Evolutionary conservation across 768 basidiomycete genomes (phyloP), one percentile per base, ranked within the genome.

Genomic region (Suillus decipiens): DNA sequence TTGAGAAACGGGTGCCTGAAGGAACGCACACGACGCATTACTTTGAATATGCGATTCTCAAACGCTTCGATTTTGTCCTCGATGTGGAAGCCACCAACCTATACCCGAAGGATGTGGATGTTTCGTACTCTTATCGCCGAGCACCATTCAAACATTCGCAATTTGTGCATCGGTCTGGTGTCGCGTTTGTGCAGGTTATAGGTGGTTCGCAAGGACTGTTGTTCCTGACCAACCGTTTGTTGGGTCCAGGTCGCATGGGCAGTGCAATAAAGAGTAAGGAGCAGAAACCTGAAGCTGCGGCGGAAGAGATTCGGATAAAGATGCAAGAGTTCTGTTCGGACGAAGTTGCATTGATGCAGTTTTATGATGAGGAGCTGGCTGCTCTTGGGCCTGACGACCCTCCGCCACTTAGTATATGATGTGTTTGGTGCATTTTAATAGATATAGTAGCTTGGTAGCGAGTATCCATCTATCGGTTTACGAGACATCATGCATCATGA

Each of bases 81-180:
- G 92, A 93, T 64, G 84, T 95, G 37, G 95, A 96, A 76, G 91
- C 92, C 0, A 83, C 82, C 10, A 80, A 82, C 22, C 78, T 90
- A 65, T 96, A 96, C 71, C 88, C 93, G 14, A 88, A 89, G 53
- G 84, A 87, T 47, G 83, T 97, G 63, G 90, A 95, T 66, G 92
- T 94, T 22, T 80, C 89, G 28, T 28, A 98, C 77, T 92, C 92
- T 10, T 99, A 98, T 72, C 89, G 96, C 17, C 88, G 90, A 43
- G 78, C 85, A 47, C 82, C 88, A 5, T 92, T 87, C 79, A 82
- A 84, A 65, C 85, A 94, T 75, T 92, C 94, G 22, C 96, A 99
- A 72, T 98, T 93, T 73, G 90, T 97, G 36, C 96, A 97, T 71
- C 87, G 89, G 56, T 86, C 90, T 5, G 97, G 97, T 1, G 86